Evolutionary conservation across 129 eudicot species (phyloP).

Genomic region (Saussurea involucrata): DNA sequence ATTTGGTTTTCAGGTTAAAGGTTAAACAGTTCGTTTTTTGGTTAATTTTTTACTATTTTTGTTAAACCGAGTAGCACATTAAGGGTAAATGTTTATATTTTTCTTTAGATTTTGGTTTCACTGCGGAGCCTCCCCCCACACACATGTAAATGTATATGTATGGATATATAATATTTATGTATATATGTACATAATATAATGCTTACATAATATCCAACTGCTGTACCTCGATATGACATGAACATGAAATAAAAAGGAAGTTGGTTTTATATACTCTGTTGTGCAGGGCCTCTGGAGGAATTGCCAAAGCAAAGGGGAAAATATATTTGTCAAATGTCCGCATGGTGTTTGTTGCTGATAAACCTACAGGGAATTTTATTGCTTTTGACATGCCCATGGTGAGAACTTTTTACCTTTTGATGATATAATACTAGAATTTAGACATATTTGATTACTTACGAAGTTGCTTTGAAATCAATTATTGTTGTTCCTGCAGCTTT

Average conservation of each 20-base stretch:
- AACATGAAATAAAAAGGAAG: not conserved
- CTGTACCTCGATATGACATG: not conserved
- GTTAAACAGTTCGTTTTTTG: too few relatives aligned
- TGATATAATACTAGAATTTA: not conserved
- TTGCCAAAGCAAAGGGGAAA: conserved; percentile 73
- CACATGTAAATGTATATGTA: not conserved
- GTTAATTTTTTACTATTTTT: too few relatives aligned
- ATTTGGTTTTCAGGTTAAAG: not conserved
- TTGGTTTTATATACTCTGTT: conserved; percentile 5
- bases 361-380: conserved; percentile 55
- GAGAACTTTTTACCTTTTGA: conserved; percentile 9
- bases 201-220: too few relatives aligned
- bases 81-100: not conserved
- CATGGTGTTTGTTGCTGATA: conserved; percentile 89
- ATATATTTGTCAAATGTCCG: conserved; percentile 89
- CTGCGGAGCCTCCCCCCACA: not conserved
- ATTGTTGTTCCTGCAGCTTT: conserved; percentile 55
- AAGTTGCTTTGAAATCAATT: not conserved
- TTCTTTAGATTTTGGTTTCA: not conserved
- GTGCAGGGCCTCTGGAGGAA: conserved; percentile 77
- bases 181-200: not conserved
- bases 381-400: conserved; percentile 96
- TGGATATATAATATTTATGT: not conserved
- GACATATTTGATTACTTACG: not conserved
- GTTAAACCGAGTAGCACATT: too few relatives aligned